Base-by-base conservation (phyloP, 2,329 filamentous ascomycete species). In the Botrytis aclada region DNA sequence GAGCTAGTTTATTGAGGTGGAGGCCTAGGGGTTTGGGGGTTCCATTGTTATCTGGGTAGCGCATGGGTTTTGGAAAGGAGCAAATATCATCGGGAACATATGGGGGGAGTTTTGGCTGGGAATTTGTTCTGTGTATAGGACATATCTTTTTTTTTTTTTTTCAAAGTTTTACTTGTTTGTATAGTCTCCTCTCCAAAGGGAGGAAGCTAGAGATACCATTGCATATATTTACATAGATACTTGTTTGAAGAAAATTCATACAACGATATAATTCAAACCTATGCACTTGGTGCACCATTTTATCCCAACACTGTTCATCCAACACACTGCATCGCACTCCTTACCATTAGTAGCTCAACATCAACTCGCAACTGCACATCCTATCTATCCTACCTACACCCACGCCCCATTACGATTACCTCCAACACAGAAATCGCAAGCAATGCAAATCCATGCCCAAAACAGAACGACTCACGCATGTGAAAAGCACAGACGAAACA, bases 11-110 rank as follows among this genome's bases (percentile, higher is more conserved):
- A 22, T 54, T 65, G 25, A 65, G 54, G 37, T 71, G 69, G 69
- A 71, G 60, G 22, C 69, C 45, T 37, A 41, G 60, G 4, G 69
- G 60, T 8, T 65, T 71, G n/a, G 69, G 58, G 6, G 69, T 71
- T 32, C 60, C 69, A 37, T 66, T 66, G 32, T 66, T 66, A 66
- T 66, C 43, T n/a, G 63, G 63, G 22, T 66, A 66, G 63, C 4
- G 29, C 5, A n/a, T 37, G 45, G 63, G 32, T n/a, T 51, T 37
- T 32, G 63, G 63, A 34, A 37, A 65, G 20, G 41, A 34, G 41
- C 41, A 32, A 65, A 47, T 34, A 43, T 34, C 32, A 47, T 47
- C n/a, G 32, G 43, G 22, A 47, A 47, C 20, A 34, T 47, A 16
- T 18, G 47, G 41, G 63, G 43, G 63, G 63, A 66, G 63, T 66